Conservation (phyloP, 352 stramenopile species). For the Globisporangium viniferum region DNA sequence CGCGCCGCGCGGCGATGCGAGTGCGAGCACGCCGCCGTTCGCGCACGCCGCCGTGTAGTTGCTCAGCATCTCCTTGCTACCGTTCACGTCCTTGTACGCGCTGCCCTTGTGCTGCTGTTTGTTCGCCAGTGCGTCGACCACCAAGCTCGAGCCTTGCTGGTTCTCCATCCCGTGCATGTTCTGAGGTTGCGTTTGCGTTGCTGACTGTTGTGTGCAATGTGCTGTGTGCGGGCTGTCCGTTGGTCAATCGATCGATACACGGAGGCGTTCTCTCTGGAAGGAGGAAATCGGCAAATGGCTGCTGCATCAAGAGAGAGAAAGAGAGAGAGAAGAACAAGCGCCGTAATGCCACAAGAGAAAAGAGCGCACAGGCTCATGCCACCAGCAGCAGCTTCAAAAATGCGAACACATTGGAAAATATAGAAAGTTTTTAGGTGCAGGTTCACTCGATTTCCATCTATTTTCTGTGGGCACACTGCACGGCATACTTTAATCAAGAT, state of each 20-base stretch:
- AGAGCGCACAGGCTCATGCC: not conserved
- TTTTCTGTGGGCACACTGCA: too few species aligned
- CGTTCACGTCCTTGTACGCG: not conserved
- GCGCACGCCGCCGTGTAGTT: constrained; percentile 4
- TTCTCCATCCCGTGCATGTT: constrained; percentile 15
- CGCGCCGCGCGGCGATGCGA: constrained; percentile 42
- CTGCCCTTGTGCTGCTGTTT: constrained; percentile 3
- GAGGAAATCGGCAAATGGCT: not conserved
- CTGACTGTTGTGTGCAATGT: not conserved
- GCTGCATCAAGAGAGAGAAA: not conserved
- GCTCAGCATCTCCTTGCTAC: constrained; percentile 4
- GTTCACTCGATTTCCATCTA: not conserved
- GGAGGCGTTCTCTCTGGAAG: not conserved
- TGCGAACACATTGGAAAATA: not conserved
- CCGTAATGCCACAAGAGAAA: not conserved
- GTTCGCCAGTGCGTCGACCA: constrained; percentile 1
- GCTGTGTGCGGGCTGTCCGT: not conserved
- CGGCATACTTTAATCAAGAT: too few species aligned
- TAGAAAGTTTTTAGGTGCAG: not conserved
- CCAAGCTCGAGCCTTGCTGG: constrained; percentile 9
- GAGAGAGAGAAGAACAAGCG: too few species aligned
- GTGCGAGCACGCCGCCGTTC: constrained; percentile 6
- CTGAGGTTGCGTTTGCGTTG: not conserved
- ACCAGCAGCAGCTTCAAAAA: not conserved
- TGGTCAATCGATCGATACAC: not conserved